Base-by-base conservation (phyloP, 495 filamentous ascomycete species). In the Penicillium paxilli region DNA sequence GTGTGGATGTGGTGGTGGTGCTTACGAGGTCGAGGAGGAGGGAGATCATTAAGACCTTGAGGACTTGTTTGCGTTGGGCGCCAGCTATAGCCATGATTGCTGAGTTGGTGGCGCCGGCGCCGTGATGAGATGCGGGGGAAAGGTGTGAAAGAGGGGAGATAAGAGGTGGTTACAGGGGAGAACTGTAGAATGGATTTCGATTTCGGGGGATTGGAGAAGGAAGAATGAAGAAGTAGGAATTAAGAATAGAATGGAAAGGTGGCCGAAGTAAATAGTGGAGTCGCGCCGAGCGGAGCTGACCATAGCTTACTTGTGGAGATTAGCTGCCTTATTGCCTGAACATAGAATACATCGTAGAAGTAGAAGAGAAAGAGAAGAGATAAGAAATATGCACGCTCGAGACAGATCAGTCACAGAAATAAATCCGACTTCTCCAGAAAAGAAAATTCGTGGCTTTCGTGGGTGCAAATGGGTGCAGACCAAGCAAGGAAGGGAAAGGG, bases 41-140 rank as follows among this genome's bases (percentile, higher is more conserved):
- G 14, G 87, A 89, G 54, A 84, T 80, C 75, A 91, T 88, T 49
- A 85, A 71, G 44, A 98, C 90, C 62, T 81, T 86, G 44, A 99
- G 77, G 47, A 98, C 90, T 66, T 81, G 86, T 75, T 90, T 97
- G 54, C 91, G 83, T 66, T 76, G 69, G 47, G 68, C 63, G 57
- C 63, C 66, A 59, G 70, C 63, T 26, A 75, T 41, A 38, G 68
- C 70, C 74, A 76, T 77, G 56, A 50, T 53, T 20, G 48, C 41
- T 25, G 11, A 42, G 45, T 37, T 56, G 51, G 55, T 22, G n/a
- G n/a, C n/a, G n/a, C n/a, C n/a, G n/a, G n/a, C n/a, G n/a, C n/a
- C n/a, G n/a, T n/a, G n/a, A n/a, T n/a, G n/a, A n/a, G n/a, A n/a
- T n/a, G n/a, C n/a, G n/a, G 47, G 28, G 24, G 14, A 44, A 23